A percentile compares a stretch with the other conserved stretches of the same genome.
These are phyloP conservation scores for Hypoxylon sp. DNA, from an alignment of 2,329 filamentous ascomycete species.

Conservation along the genomic window DNA sequence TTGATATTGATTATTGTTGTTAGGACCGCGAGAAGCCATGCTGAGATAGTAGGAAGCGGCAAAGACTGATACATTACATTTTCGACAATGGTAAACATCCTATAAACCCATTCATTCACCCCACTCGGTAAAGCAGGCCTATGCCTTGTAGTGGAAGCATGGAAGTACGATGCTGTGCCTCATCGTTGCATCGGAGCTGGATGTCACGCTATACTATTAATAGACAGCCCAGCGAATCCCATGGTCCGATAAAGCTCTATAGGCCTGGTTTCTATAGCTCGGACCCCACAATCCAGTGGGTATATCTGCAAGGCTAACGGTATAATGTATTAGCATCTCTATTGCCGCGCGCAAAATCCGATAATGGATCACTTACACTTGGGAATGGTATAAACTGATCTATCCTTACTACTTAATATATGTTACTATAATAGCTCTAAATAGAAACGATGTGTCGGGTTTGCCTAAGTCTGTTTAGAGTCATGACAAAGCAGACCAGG, in stretches of 20 bases:
- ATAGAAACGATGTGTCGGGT: neutral
- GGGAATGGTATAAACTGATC: neutral
- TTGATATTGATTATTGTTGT: conserved; percentile 14
- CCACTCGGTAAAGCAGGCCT: conserved; percentile 6
- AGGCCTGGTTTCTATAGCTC: conserved; percentile 2
- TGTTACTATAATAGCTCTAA: neutral
- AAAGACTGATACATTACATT: conserved; percentile 9
- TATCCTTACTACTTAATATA: neutral
- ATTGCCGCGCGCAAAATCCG: conserved; percentile 10
- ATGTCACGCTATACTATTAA: conserved; percentile 12
- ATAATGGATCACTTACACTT: neutral
- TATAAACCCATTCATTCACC: neutral
- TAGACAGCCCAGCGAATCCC: conserved; percentile 6
- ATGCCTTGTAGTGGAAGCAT: conserved; percentile 9
- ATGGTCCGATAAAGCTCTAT: conserved; percentile 1
- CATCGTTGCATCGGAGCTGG: conserved; percentile 16
- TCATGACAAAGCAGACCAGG: neutral
- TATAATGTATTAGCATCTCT: neutral
- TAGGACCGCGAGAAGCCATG: conserved; percentile 15
- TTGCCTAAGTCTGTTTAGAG: neutral
- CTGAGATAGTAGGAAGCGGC: neutral
- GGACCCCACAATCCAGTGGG: neutral
- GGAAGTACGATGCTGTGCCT: conserved; percentile 9
- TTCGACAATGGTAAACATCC: neutral
- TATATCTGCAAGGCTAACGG: neutral